These are phyloP conservation scores for Boletus sp. DNA, from an alignment of 768 basidiomycete genomes.

Conservation along the genomic window DNA sequence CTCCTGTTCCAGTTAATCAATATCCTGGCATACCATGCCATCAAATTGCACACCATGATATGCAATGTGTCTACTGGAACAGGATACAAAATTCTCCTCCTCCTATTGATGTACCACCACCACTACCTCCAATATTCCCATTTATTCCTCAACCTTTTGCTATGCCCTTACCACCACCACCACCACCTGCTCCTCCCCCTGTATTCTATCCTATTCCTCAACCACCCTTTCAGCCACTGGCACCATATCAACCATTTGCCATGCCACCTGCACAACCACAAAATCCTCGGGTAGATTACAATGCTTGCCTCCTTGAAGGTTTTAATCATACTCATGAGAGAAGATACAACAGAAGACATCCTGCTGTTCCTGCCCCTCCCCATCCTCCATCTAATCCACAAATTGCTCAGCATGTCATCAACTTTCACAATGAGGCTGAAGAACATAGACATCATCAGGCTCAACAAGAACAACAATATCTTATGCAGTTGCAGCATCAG, in stretches of 20 bases:
- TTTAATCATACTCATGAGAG: not conserved
- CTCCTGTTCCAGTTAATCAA: not conserved
- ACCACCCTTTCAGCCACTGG: not conserved
- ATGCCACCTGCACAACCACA: not conserved
- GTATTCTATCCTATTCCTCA: no score
- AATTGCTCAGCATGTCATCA: not conserved
- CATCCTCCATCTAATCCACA: no score
- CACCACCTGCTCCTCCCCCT: not conserved
- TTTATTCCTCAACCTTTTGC: no score
- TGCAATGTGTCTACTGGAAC: not conserved
- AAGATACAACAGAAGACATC: rapidly evolving
- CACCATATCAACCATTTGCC: not conserved
- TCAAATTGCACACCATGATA: no score
- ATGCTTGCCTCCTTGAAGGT: not conserved
- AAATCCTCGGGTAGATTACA: not conserved
- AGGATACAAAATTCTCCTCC: no score
- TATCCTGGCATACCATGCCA: not conserved
- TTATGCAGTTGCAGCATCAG: not conserved
- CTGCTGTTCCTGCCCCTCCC: no score
- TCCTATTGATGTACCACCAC: no score
- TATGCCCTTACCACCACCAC: no score
- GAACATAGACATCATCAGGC: not conserved
- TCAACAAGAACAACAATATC: not conserved
- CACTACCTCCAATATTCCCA: no score
- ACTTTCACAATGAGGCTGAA: not conserved